Conservation (phyloP, 2,329 filamentous ascomycete species). For the Aspergillus eucalypticola region DNA sequence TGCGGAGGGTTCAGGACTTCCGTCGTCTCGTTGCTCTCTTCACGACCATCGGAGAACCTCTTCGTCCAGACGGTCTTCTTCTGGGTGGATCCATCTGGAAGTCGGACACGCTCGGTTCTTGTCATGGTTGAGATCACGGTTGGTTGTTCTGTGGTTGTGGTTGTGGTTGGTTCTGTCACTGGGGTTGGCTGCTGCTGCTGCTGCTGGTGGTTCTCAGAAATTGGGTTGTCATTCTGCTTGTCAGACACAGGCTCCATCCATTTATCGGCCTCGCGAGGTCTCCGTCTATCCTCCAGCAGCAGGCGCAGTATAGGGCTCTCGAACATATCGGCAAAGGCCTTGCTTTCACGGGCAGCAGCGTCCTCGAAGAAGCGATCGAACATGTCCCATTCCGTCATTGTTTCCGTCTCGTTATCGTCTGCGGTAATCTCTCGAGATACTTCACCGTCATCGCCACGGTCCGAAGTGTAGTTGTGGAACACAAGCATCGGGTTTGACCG, state of each 20-base stretch:
- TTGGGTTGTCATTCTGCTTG: slow-evolving; percentile 26
- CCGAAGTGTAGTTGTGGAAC: slow-evolving; percentile 19
- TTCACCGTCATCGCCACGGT: slow-evolving; percentile 7
- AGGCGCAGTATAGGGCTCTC: slow-evolving; percentile 39
- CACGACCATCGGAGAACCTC: slow-evolving; percentile 60
- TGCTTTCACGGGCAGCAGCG: slow-evolving; percentile 34
- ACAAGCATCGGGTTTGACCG: slow-evolving; percentile 29
- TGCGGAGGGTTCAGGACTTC: slow-evolving; percentile 39
- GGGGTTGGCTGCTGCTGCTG: background rate
- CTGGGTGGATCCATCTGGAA: slow-evolving; percentile 59
- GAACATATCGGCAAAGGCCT: slow-evolving; percentile 28
- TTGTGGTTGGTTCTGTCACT: background rate
- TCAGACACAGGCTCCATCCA: slow-evolving; percentile 33
- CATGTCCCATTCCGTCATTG: slow-evolving; percentile 53
- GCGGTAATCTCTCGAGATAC: slow-evolving; percentile 20
- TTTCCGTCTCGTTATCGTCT: slow-evolving; percentile 35
- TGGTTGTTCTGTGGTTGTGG: slow-evolving; percentile 14
- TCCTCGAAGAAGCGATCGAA: slow-evolving; percentile 53
- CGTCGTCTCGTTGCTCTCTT: slow-evolving; percentile 59
- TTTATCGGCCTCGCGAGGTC: slow-evolving; percentile 25
- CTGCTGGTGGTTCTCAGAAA: slow-evolving; percentile 17
- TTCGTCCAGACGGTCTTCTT: slow-evolving; percentile 60
- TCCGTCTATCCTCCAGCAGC: slow-evolving; percentile 35
- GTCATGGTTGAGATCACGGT: slow-evolving; percentile 58
- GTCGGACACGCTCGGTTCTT: slow-evolving; percentile 56